Percentiles rank a stretch among this genome's conserved stretches.
phyloP scores from a whole-genome alignment of 2,329 filamentous ascomycete genomes.

The Stagonosporopsis chrysanthemi region DNA sequence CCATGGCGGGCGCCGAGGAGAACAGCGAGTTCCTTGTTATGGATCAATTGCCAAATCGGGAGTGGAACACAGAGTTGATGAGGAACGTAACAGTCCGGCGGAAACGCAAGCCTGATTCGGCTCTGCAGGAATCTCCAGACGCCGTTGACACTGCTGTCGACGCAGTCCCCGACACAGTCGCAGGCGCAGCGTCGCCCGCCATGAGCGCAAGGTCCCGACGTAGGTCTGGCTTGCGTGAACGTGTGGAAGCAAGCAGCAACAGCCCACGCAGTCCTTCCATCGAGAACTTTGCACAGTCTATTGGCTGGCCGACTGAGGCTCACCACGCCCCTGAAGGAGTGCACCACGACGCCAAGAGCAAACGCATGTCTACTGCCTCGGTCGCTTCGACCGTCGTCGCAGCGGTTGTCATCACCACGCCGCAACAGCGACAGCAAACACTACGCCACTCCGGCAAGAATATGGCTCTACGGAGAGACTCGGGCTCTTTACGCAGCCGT shows the following conservation, averaged over 20 bases:
- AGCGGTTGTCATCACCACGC: constrained; percentile 62
- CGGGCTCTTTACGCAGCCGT: constrained; percentile 44
- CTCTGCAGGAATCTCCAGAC: constrained; percentile 21
- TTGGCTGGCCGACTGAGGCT: constrained; percentile 57
- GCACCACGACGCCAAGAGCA: constrained; percentile 43
- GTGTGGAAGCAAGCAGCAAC: constrained; percentile 43
- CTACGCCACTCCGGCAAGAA: constrained; percentile 64
- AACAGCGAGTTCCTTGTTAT: constrained; percentile 28
- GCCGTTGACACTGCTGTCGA: not conserved
- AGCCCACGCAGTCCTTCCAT: constrained; percentile 50
- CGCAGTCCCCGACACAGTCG: constrained; percentile 21
- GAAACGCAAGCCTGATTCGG: constrained; percentile 41
- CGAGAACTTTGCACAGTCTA: constrained; percentile 58
- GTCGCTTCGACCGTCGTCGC: constrained; percentile 62
- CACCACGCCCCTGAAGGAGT: constrained; percentile 35
- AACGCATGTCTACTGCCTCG: constrained; percentile 60
- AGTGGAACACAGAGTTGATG: constrained; percentile 53
- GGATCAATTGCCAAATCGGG: constrained; percentile 43
- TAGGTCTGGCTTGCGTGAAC: constrained; percentile 42
- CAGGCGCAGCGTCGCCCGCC: constrained; percentile 29
- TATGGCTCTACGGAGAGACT: constrained; percentile 57
- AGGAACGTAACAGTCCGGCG: constrained; percentile 52
- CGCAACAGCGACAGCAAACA: constrained; percentile 53
- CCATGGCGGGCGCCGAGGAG: constrained; percentile 21
- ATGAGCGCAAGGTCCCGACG: constrained; percentile 30